phyloP scores from a whole-genome alignment of 306 rosid genomes.

The Prunus campanulata region DNA sequence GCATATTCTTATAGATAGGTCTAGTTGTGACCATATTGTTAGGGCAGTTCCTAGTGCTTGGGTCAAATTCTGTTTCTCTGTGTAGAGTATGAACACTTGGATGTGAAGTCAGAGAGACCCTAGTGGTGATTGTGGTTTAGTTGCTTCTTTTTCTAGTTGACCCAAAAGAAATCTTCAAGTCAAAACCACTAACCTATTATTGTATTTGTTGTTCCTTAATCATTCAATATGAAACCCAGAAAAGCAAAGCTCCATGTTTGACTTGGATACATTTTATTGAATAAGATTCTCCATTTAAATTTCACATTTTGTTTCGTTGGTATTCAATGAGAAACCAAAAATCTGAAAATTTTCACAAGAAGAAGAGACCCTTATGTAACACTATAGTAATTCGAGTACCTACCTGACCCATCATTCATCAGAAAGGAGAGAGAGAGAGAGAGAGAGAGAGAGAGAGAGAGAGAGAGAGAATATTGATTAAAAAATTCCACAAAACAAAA shows the following conservation, averaged over 20 bases:
- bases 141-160: not conserved
- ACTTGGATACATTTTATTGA: not conserved
- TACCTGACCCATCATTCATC: not conserved
- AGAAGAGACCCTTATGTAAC: too few relatives aligned
- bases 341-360: not conserved
- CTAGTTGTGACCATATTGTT: too few relatives aligned
- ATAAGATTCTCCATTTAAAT: not conserved
- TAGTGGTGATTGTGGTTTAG: not conserved
- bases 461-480: not conserved
- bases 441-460: too few relatives aligned
- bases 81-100: not conserved
- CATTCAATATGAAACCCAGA: constrained; percentile 10
- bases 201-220: not conserved
- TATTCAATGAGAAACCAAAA: not conserved
- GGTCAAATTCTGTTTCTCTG: not conserved
- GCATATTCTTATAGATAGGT: too few relatives aligned
- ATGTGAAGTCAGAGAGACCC: not conserved
- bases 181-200: not conserved
- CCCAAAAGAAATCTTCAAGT: not conserved
- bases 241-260: constrained; percentile 9
- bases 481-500: not conserved
- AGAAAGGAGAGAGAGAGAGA: not conserved
- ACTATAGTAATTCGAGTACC: not conserved
- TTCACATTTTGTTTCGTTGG: not conserved
- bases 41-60: too few relatives aligned